Evolutionary conservation across 306 rosid genomes (phyloP), one percentile per base, ranked within the genome.

Genomic region (Crataegus laevigata): DNA sequence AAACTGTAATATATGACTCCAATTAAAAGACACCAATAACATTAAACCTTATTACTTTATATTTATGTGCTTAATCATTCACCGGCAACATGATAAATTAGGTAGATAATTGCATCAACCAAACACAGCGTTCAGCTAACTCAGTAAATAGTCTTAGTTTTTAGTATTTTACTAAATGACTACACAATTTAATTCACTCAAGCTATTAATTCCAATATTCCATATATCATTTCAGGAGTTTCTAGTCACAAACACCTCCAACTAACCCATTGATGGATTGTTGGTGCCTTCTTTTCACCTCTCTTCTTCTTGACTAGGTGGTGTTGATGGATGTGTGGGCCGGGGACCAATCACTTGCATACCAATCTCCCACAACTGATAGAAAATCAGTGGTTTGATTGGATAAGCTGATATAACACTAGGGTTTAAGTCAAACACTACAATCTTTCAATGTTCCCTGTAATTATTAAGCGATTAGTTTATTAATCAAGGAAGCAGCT

Each of bases 281-380:
- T 78, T 78, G 85, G 74, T 80, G 83, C 84, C 82, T 85, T 73
- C 60, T 86, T 78, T 85, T 71, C 85, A 83, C 67, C 73, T 66
- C 57, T 45, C 45, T 51, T 25, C 54, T 45, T 72, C 47, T 79
- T 83, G 79, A 79, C 77, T 77, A 51, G 51, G 73, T 52, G 76
- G 28, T 77, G 64, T 6, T 25, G 79, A 84, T 75, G 30, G 78
- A 25, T 68, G 38, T 26, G 87, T 82, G 82, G 86, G 40, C 40
- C 40, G 40, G 40, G 40, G 85, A 75, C 89, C 90, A 79, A 75
- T 71, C 84, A 69, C 85, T 74, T 80, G 74, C 55, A 67, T 63
- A 70, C 64, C 73, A 74, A 66, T 76, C 69, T 82, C 29, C 54
- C 68, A 51, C 81, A 55, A 61, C 61, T 73, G 66, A 80, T 62